Conservation (phyloP, 2,329 filamentous ascomycete genomes). For the Corynespora cassiicola region DNA sequence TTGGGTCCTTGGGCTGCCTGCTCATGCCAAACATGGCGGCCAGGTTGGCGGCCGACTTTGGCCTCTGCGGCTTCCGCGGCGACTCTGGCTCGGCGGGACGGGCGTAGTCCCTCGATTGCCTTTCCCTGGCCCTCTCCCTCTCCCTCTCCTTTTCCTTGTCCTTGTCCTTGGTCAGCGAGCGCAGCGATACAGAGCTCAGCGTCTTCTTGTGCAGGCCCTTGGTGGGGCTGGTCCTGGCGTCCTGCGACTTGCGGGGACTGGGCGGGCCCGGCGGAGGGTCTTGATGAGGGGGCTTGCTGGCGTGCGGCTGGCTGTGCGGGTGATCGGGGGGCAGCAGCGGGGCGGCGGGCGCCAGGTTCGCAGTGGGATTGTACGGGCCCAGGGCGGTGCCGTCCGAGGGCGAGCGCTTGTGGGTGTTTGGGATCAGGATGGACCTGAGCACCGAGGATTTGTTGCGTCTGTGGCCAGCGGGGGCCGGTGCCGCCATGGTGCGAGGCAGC, state of each 20-base stretch:
- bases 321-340: slow-evolving; percentile 59
- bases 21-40: slow-evolving; percentile 75
- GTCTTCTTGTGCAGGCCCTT: slow-evolving; percentile 59
- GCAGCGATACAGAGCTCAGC: slow-evolving; percentile 60
- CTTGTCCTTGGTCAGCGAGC: slow-evolving; percentile 58
- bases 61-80: slow-evolving; percentile 65
- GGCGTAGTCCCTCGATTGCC: no score
- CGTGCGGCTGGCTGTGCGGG: slow-evolving; percentile 48
- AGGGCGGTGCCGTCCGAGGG: slow-evolving; percentile 48
- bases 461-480: slow-evolving; percentile 36
- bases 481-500: slow-evolving; percentile 27
- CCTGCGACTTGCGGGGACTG: slow-evolving; percentile 47
- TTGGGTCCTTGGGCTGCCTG: slow-evolving; percentile 71
- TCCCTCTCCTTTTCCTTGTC: slow-evolving; percentile 43
- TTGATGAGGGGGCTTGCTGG: slow-evolving; percentile 40
- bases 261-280: slow-evolving; percentile 43
- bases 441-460: slow-evolving; percentile 49
- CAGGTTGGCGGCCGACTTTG: slow-evolving; percentile 85
- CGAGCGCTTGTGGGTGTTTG: slow-evolving; percentile 57
- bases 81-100: slow-evolving; percentile 37
- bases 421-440: slow-evolving; percentile 60
- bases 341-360: slow-evolving; percentile 30
- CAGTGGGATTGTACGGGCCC: slow-evolving; percentile 33
- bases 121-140: slow-evolving; percentile 28
- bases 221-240: slow-evolving; percentile 41